These are phyloP conservation scores for Zygosaccharomyces bisporus DNA, from an alignment of 805 yeast genomes.

Conservation along the genomic window DNA sequence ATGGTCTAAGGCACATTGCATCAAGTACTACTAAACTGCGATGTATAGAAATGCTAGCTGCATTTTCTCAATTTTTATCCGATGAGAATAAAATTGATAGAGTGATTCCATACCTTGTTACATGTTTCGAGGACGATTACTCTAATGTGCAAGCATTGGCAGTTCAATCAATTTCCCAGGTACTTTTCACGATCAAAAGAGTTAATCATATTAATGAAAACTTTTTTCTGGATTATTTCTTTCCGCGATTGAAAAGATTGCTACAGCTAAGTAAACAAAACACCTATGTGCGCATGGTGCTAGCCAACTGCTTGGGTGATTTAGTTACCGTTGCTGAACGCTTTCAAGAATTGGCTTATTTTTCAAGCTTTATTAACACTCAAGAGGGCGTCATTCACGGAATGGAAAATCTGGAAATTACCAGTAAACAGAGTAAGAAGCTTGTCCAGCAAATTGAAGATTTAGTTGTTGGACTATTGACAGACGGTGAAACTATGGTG, in stretches of 20 bases:
- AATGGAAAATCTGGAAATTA: conserved; percentile 21
- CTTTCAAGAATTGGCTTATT: conserved; percentile 58
- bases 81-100: conserved; percentile 87
- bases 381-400: conserved; percentile 13
- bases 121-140: conserved; percentile 61
- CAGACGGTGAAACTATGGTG: conserved; percentile 65
- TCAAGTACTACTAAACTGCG: conserved; percentile 32
- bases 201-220: conserved; percentile 72
- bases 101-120: conserved; percentile 72
- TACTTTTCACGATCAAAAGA: conserved; percentile 57
- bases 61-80: conserved; percentile 67
- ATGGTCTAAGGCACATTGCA: conserved; percentile 24
- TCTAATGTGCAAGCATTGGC: conserved; percentile 66
- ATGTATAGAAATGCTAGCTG: conserved; percentile 73
- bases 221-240: conserved; percentile 74
- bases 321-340: conserved; percentile 62
- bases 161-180: conserved; percentile 59
- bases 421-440: conserved; percentile 24
- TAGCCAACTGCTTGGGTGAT: conserved; percentile 71
- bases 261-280: conserved; percentile 39
- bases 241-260: conserved; percentile 60
- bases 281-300: conserved; percentile 53
- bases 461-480: conserved; percentile 59
- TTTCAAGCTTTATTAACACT: conserved; percentile 28
- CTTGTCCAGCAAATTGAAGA: conserved; percentile 50